These are phyloP conservation scores for Xerocomus cyaneibrunnescens DNA, from an alignment of 1,284 basidiomycete species.

Conservation along the genomic window DNA sequence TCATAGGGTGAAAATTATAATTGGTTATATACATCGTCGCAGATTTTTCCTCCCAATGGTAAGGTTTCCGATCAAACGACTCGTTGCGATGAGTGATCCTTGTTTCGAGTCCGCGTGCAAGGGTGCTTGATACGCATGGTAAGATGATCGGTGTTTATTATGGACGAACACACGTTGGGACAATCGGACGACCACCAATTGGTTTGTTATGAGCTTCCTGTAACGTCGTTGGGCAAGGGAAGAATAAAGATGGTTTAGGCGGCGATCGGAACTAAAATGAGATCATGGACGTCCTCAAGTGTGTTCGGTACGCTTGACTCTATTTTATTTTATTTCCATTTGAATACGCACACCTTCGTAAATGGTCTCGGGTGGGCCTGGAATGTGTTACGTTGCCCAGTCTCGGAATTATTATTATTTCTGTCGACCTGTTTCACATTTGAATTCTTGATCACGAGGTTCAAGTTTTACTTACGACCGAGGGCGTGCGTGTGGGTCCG, in stretches of 20 bases:
- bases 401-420: not conserved
- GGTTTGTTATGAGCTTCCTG: not conserved
- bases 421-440: conserved; percentile 7
- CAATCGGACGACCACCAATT: not conserved
- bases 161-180: not conserved
- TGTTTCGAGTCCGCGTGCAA: conserved; percentile 9
- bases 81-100: not conserved
- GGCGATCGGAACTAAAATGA: conserved; percentile 12
- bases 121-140: not conserved
- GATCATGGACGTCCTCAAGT: conserved; percentile 1
- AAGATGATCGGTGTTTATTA: not conserved
- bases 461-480: conserved; percentile 10
- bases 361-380: not conserved
- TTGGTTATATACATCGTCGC: conserved; percentile 3
- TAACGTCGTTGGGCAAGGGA: not conserved
- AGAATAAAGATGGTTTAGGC: not conserved
- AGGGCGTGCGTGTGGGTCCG: conserved; percentile 3
- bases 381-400: not conserved
- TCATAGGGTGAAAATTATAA: conserved; percentile 21
- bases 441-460: not conserved
- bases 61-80: not conserved
- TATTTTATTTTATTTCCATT: not conserved
- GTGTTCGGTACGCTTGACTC: not conserved
- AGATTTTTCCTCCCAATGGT: not conserved
- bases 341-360: not conserved